A percentile compares a stretch with the other conserved stretches of the same genome.
These are phyloP conservation scores for Trichoderma sp. DNA, from an alignment of 2,329 filamentous ascomycete species.

Conservation along the genomic window DNA sequence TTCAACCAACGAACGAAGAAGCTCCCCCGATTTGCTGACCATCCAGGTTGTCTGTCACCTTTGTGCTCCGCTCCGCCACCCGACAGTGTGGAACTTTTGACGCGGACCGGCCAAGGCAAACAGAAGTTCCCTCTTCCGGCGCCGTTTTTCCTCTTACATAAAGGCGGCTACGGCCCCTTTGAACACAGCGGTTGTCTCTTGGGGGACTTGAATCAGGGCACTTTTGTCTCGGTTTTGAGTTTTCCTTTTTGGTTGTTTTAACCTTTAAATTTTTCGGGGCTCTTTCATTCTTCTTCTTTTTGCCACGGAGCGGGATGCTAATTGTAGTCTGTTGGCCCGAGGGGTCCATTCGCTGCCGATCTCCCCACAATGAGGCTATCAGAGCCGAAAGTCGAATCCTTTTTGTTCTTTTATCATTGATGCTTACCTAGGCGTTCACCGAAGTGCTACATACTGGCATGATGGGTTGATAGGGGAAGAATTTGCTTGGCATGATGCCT, in stretches of 20 bases:
- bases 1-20: background rate
- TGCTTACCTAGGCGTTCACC: background rate
- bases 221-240: slow-evolving; percentile 1
- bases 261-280: background rate
- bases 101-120: slow-evolving; percentile 9
- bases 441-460: background rate
- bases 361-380: background rate
- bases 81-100: slow-evolving; percentile 23
- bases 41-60: background rate
- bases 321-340: background rate
- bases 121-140: slow-evolving; percentile 20
- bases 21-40: background rate
- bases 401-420: background rate
- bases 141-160: background rate
- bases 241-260: background rate
- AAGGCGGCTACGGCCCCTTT: background rate
- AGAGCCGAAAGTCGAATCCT: background rate
- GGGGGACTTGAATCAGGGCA: background rate
- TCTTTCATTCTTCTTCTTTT: background rate
- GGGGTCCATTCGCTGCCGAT: background rate
- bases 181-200: background rate
- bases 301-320: background rate
- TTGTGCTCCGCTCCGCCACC: slow-evolving; percentile 22
- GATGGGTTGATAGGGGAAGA: background rate
- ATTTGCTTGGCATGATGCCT: background rate